Base-by-base conservation (phyloP, 495 filamentous ascomycete species). In the Neurospora africana region DNA sequence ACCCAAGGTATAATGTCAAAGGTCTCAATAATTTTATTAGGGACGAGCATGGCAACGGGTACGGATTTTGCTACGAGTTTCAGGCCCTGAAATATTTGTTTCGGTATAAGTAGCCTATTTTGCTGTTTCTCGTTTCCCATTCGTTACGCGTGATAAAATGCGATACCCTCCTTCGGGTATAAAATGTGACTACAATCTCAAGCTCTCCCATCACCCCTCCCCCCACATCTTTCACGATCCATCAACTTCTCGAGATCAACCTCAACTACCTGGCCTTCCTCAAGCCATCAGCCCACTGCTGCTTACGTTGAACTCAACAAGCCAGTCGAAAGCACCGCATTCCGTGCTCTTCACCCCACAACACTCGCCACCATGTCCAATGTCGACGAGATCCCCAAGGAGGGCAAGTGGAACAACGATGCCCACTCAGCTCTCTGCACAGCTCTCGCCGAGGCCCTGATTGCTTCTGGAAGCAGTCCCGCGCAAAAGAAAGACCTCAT, bases 371-470 rank as follows among this genome's bases (percentile, higher is more conserved):
- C 23, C 27, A 61, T 65, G 53, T 65, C 53, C 13, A 65, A 33
- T 30, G 21, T 13, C 47, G 53, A 65, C 30, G 53, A 33, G 53
- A 65, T 0, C 53, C 4, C 11, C 69, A 75, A 72, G 70, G 68
- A 74, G 33, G 37, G 68, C 3, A 72, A 72, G 38, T 84, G 82
- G 82, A 69, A 72, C 38, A 69, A 77, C 21, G 68, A 73, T 0
- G 68, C 80, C 0, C 75, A 84, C 70, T 69, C 68, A 27, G 75
- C 76, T 33, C 70, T 84, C 13, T 72, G 74, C 8, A 72, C 73
- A n/a, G 72, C 75, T 13, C 72, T 83, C 3, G 69, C 74, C 5
- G 73, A 79, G 9, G 69, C 68, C 5, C 61, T 74, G 21, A 37
- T 35, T 30, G 71, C 68, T 19, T 36, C 68, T 33, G 65, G 73